Percentiles rank a stretch among this genome's conserved stretches.
Conservation (phyloP, 805 yeast species). For the Nakazawaea wickerhamii region DNA sequence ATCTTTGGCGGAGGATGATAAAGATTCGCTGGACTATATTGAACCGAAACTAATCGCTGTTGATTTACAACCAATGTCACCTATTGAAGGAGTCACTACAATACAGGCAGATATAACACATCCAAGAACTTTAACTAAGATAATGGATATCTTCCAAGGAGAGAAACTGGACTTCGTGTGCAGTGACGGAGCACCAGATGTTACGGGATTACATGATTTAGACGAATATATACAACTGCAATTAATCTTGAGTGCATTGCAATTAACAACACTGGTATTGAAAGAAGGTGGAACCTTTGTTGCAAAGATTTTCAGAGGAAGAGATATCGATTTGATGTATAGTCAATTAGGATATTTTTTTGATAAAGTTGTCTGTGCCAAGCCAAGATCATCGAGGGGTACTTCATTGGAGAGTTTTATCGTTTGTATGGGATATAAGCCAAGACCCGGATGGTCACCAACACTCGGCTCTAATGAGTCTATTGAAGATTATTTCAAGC, state of each 20-base stretch:
- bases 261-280: constrained; percentile 82
- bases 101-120: constrained; percentile 97
- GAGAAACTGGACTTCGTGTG: constrained; percentile 93
- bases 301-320: constrained; percentile 93
- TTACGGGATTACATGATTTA: constrained; percentile 92
- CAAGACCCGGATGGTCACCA: constrained; percentile 83
- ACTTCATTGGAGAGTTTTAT: constrained; percentile 91
- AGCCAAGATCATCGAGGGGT: constrained; percentile 93
- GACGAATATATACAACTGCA: constrained; percentile 98
- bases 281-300: constrained; percentile 90
- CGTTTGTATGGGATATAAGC: constrained; percentile 84
- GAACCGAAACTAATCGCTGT: constrained; percentile 84
- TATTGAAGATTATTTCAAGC: constrained; percentile 80
- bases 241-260: constrained; percentile 83
- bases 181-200: constrained; percentile 98
- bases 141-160: constrained; percentile 80
- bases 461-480: constrained; percentile 42
- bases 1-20: constrained; percentile 22
- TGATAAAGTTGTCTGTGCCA: constrained; percentile 87
- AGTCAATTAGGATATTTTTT: constrained; percentile 87
- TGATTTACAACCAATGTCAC: constrained; percentile 96
- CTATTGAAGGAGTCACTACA: constrained; percentile 85
- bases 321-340: constrained; percentile 90
- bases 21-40: constrained; percentile 24
- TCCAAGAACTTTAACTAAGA: constrained; percentile 76